Evolutionary conservation across 768 basidiomycete genomes (phyloP).

Genomic region (Mrakia frigida): DNA sequence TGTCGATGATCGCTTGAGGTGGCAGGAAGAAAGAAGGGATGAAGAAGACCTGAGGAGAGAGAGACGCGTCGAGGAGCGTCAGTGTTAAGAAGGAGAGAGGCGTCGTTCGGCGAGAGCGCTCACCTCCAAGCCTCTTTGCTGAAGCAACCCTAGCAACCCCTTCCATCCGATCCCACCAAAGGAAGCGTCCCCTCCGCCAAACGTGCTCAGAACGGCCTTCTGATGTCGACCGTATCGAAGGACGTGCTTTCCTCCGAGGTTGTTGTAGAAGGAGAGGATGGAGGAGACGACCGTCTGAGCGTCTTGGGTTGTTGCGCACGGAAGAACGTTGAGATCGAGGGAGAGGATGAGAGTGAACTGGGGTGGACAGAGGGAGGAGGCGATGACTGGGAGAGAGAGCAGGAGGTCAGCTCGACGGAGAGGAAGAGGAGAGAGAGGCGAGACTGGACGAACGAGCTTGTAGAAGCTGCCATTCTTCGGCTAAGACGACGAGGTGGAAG

Average conservation of each 20-base stretch:
- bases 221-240: constrained; percentile 11
- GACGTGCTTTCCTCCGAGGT: not conserved
- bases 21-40: constrained; percentile 44
- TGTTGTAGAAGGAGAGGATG: constrained; percentile 33
- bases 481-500: not conserved
- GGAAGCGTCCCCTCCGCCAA: constrained; percentile 39
- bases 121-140: constrained; percentile 36
- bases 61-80: not conserved
- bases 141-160: constrained; percentile 35
- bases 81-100: not conserved
- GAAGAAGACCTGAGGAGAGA: constrained; percentile 40
- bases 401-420: not conserved
- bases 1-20: constrained; percentile 38
- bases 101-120: not conserved
- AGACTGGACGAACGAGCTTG: constrained; percentile 41
- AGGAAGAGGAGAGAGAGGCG: not conserved
- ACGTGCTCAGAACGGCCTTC: constrained; percentile 40
- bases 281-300: constrained; percentile 31
- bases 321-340: constrained; percentile 44
- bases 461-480: constrained; percentile 43
- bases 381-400: not conserved
- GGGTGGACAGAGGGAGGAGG: constrained; percentile 1
- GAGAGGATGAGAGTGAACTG: constrained; percentile 40
- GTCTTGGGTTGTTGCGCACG: constrained; percentile 33
- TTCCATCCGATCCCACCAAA: constrained; percentile 41